Conservation (phyloP, 345 rosid species). For the Microcos paniculata region DNA sequence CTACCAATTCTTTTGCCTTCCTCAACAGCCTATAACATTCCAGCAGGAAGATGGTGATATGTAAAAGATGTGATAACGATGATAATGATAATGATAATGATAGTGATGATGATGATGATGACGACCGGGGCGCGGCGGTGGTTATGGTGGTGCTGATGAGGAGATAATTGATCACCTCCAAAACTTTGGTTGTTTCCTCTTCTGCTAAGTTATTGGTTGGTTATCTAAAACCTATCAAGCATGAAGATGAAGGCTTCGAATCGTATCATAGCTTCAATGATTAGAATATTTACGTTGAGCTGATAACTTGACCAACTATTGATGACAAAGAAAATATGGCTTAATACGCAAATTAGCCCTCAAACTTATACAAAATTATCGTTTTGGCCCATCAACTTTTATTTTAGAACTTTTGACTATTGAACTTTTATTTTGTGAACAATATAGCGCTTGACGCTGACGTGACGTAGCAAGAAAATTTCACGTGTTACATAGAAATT, state of each 20-base stretch:
- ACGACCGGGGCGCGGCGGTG: neutral
- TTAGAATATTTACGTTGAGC: neutral
- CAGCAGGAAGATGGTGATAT: neutral
- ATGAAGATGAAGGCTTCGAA: neutral
- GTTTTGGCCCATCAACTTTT: too few species aligned
- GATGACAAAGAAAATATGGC: neutral
- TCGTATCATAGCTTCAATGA: neutral
- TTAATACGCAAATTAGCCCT: too few species aligned
- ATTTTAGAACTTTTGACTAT: too few species aligned
- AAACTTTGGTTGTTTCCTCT: neutral
- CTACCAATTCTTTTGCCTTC: neutral
- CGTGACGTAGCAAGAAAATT: too few species aligned
- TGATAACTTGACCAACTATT: neutral
- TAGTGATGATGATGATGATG: neutral
- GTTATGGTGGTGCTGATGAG: neutral
- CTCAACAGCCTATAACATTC: neutral
- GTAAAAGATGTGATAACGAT: neutral
- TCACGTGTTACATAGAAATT: too few species aligned
- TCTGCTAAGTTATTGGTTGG: neutral
- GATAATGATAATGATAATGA: neutral
- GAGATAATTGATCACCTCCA: neutral
- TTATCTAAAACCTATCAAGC: neutral
- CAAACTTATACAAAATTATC: too few species aligned
- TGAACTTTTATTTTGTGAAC: too few species aligned
- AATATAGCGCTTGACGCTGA: too few species aligned